Base-by-base conservation (phyloP, 2,329 filamentous ascomycete species). In the Hypoxylon sp. region DNA sequence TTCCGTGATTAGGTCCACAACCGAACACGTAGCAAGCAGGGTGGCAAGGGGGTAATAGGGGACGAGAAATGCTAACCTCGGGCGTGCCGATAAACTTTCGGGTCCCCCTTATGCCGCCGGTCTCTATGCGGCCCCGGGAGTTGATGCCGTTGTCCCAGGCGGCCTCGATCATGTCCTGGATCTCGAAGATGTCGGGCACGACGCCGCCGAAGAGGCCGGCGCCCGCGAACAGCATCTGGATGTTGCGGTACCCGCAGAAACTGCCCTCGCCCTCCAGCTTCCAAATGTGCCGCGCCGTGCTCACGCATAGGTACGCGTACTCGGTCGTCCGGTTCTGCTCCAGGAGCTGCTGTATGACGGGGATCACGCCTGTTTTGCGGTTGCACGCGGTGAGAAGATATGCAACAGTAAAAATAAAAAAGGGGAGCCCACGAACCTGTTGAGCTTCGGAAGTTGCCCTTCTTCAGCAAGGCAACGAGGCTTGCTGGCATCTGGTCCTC, bases 51-150 rank as follows among this genome's bases (percentile, higher is more conserved):
- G 22, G 48, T 17, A 30, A 19, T 30, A n/a, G 19, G 28, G 17
- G 41, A 22, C 5, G n/a, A 2, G 19, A n/a, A 2, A n/a, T 2
- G 47, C 47, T 44, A 8, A 92, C 91, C 82, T 98, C 94, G 7
- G 92, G 89, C 1, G 94, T 97, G 15, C 94, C 94, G 70, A 98
- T 98, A 74, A 95, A 98, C 76, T 97, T 98, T 63, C 95, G 87
- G 0, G 94, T 97, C n/a, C 89, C 89, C 67, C 82, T 87, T 67
- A 98, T 91, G 0, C 93, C 93, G 2, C 94, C 94, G 0, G 94
- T 97, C 77, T 98, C 93, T 2, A 87, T 74, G 32, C 92, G 85
- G 3, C 91, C 92, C 46, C 88, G 84, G 2, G 85, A 75, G 71
- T 96, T 95, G 74, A 95, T 92, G 0, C 91, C 93, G 73, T 83